These are phyloP conservation scores for Tricholoma terreum DNA, from an alignment of 768 basidiomycete genomes.

Conservation along the genomic window DNA sequence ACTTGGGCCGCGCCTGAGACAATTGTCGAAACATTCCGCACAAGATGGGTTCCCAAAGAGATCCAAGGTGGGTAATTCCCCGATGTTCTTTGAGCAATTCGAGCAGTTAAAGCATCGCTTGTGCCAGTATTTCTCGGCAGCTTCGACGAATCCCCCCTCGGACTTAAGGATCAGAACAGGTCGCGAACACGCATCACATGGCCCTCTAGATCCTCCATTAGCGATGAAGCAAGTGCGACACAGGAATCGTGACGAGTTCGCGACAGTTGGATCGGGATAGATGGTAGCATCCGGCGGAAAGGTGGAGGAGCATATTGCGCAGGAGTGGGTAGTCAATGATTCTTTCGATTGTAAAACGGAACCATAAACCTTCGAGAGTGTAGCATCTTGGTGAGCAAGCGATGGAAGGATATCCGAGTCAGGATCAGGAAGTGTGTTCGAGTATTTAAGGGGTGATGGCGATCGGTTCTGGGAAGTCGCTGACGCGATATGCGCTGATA, in stretches of 20 bases:
- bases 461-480: conserved; percentile 46
- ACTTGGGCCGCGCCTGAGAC: conserved; percentile 53
- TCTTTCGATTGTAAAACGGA: conserved; percentile 80
- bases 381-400: conserved; percentile 45
- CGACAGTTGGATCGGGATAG: conserved; percentile 66
- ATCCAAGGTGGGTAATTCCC: conserved; percentile 76
- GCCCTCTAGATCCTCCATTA: conserved; percentile 76
- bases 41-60: conserved; percentile 80
- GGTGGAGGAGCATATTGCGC: conserved; percentile 56
- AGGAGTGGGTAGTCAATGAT: conserved; percentile 65
- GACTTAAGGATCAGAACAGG: conserved; percentile 72
- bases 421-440: conserved; percentile 48
- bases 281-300: conserved; percentile 86
- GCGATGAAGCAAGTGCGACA: conserved; percentile 70
- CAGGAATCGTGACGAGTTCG: conserved; percentile 52
- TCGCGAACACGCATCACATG: conserved; percentile 62
- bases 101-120: conserved; percentile 76
- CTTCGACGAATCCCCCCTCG: conserved; percentile 78
- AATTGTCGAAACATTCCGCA: conserved; percentile 75
- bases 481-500: conserved; percentile 58
- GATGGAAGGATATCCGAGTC: conserved; percentile 62
- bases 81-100: conserved; percentile 70
- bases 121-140: conserved; percentile 72
- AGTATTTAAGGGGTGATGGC: conserved; percentile 56
- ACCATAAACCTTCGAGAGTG: conserved; percentile 81